Base-by-base conservation (phyloP, 2,329 filamentous ascomycete species). In the Annulohypoxylon truncatum region DNA sequence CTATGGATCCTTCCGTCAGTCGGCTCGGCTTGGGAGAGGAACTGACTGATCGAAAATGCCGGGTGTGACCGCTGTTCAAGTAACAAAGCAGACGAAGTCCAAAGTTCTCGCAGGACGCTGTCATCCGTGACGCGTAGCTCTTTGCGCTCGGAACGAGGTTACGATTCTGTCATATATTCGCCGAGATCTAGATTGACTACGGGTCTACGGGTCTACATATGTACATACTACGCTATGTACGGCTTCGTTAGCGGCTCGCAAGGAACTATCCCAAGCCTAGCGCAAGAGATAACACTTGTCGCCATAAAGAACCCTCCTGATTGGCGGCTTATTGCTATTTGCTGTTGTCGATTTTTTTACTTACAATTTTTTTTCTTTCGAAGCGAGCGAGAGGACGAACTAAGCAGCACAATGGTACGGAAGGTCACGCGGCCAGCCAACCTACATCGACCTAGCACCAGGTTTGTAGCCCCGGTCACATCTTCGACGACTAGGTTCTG, bases 371-470 rank as follows among this genome's bases (percentile, higher is more conserved):
- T 38, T 29, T 67, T 68, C 54, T 38, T 38, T n/a, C 18, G 28
- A 54, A 40, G 38, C 28, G 31, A 59, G n/a, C 31, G 46, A 40
- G 29, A 51, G 29, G 48, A 33, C 55, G 31, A 58, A 26, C 54
- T 54, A 60, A 48, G 13, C 28, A 29, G 31, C 29, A 52, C 46
- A 53, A 62, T 63, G 58, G 55, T 68, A 70, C 61, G 68, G 51
- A 66, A 72, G 66, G 70, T 75, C 72, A 75, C 70, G 71, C 70
- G 71, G 72, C 65, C 64, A 70, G 51, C 62, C 62, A 60, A 53
- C 44, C 44, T 48, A 53, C 38, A 42, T 20, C 38, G 9, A 42
- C 59, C 44, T 62, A 53, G 38, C 55, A 61, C 54, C 55, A 66
- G 47, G 50, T 61, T 61, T 68, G 57, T 58, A 65, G 47, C 28